A percentile compares a stretch with the other conserved stretches of the same genome.
Evolutionary conservation across 306 rosid genomes (phyloP).

Genomic region (Vigna trinervia): DNA sequence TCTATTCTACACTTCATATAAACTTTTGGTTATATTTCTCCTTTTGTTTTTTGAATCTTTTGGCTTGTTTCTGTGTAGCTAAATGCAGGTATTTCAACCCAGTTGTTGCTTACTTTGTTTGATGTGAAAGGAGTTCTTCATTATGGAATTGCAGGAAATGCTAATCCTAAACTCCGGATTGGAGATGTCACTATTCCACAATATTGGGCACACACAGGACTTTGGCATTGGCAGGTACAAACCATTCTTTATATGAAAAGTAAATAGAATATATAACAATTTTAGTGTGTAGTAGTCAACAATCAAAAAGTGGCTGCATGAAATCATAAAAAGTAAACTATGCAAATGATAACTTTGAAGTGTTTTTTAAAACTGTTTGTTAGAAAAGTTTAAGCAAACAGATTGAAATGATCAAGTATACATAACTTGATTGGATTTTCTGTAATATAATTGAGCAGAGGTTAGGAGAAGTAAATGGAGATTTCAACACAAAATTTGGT

Average conservation of each 20-base stretch:
- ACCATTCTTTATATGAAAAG: no score
- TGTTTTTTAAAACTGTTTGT: no score
- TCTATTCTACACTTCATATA: not conserved
- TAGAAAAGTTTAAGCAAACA: no score
- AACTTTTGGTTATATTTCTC: not conserved
- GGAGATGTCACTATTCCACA: constrained; percentile 82
- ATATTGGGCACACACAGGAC: constrained; percentile 83
- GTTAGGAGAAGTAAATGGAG: constrained; percentile 65
- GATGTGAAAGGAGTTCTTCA: constrained; percentile 68
- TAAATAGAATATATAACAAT: no score
- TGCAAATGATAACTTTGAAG: no score
- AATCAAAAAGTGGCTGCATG: no score
- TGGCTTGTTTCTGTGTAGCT: constrained; percentile 51
- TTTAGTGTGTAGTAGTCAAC: no score
- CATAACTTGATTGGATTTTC: constrained; percentile 6
- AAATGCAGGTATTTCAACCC: constrained; percentile 74
- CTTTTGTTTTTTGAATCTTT: not conserved
- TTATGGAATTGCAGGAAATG: constrained; percentile 82
- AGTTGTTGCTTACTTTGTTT: constrained; percentile 64
- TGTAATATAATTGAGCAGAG: constrained; percentile 44
- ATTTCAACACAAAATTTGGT: constrained; percentile 62
- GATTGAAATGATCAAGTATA: not conserved
- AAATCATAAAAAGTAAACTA: no score
- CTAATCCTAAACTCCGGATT: constrained; percentile 68
- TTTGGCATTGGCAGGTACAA: constrained; percentile 78